These are phyloP conservation scores for Jatropha curcas DNA, from an alignment of 345 rosid species.

Conservation along the genomic window DNA sequence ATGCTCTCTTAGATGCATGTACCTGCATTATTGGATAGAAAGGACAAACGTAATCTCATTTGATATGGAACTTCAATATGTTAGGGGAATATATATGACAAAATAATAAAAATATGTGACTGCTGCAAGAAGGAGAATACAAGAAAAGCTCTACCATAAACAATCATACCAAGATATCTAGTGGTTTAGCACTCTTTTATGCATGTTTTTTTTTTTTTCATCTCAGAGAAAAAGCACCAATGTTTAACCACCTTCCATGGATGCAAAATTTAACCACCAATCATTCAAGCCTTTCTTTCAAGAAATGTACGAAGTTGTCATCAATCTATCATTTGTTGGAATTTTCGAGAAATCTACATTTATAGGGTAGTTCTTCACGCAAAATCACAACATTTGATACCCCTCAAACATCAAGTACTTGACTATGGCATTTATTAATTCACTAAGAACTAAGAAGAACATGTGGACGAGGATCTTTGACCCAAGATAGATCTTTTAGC, in stretches of 20 bases:
- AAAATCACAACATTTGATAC: no score
- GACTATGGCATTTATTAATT: no score
- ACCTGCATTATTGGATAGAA: constrained; percentile 45
- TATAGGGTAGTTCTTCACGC: not conserved
- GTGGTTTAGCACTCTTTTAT: not conserved
- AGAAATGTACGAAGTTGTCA: not conserved
- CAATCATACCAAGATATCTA: not conserved
- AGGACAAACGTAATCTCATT: not conserved
- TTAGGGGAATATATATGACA: not conserved
- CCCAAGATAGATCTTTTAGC: no score
- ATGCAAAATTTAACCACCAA: no score
- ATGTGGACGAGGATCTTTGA: no score
- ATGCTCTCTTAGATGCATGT: constrained; percentile 69
- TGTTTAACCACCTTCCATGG: no score
- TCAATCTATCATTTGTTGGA: not conserved
- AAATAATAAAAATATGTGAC: not conserved
- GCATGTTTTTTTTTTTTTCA: not conserved
- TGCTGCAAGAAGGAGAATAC: not conserved
- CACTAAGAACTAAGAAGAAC: no score
- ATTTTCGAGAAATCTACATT: not conserved
- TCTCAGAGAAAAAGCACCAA: no score
- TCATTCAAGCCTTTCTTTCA: no score
- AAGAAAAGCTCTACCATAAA: not conserved
- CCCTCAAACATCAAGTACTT: no score
- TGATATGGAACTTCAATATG: not conserved